These are phyloP conservation scores for Cladophialophora immunda DNA, from an alignment of 2,329 filamentous ascomycete species.

Conservation along the genomic window DNA sequence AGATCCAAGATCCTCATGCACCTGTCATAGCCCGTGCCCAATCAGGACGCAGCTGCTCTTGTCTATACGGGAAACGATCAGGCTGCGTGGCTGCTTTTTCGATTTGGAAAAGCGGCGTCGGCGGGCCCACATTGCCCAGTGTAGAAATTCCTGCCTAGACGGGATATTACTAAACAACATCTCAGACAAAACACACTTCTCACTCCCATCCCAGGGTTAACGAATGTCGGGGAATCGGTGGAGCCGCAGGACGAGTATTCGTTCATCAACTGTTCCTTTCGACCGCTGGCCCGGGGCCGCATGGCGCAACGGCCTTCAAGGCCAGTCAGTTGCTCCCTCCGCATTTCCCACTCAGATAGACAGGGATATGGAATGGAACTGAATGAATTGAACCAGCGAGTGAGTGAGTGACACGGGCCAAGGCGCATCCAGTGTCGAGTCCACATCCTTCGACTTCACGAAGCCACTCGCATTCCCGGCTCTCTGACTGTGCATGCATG, in stretches of 20 bases:
- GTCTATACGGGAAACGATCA: not conserved
- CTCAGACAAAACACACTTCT: not conserved
- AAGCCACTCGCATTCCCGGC: not conserved
- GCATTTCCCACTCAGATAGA: not conserved
- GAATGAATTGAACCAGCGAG: too few species aligned
- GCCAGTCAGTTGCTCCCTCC: not conserved
- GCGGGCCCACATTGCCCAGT: not conserved
- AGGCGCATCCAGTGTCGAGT: not conserved
- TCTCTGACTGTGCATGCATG: not conserved
- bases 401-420: not conserved
- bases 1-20: not conserved
- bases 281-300: not conserved
- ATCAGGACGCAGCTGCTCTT: not conserved
- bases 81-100: slow-evolving; percentile 3
- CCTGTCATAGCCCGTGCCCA: not conserved
- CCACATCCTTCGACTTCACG: too few species aligned
- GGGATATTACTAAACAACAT: not conserved
- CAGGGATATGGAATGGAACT: not conserved
- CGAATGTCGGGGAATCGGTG: too few species aligned
- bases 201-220: too few species aligned
- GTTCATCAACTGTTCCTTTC: too few species aligned
- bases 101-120: not conserved
- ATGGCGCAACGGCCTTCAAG: too few species aligned
- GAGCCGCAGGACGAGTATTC: too few species aligned
- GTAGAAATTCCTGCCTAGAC: not conserved